These are phyloP conservation scores for Hydnomerulius pinastri DNA, from an alignment of 768 basidiomycete species.

Conservation along the genomic window DNA sequence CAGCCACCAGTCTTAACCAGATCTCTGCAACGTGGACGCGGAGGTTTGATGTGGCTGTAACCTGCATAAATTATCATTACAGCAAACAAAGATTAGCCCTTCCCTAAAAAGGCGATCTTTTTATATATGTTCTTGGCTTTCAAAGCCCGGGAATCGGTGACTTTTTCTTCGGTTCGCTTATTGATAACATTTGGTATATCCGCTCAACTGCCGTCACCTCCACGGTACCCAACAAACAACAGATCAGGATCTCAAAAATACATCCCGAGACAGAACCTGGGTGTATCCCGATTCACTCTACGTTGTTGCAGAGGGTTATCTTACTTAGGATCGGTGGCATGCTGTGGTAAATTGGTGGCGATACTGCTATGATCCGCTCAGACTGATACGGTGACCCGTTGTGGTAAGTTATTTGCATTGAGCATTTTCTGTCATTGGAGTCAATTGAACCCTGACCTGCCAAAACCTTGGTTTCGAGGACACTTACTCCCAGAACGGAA, in stretches of 20 bases:
- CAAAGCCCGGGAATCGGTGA: not conserved
- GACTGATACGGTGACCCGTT: too few relatives aligned
- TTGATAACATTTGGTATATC: conserved; percentile 12
- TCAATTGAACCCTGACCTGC: conserved; percentile 17
- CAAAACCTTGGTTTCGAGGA: too few relatives aligned
- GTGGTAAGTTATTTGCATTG: conserved; percentile 7
- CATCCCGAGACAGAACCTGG: too few relatives aligned
- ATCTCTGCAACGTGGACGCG: not conserved
- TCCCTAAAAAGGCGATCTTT: conserved; percentile 7
- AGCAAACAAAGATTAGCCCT: not conserved
- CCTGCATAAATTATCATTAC: not conserved
- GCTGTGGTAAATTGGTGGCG: too few relatives aligned
- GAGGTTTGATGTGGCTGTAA: not conserved
- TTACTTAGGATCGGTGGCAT: too few relatives aligned
- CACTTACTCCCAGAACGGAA: conserved; percentile 9
- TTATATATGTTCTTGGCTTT: conserved; percentile 5
- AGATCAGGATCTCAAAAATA: too few relatives aligned
- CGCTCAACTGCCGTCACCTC: conserved; percentile 26
- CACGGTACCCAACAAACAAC: not conserved
- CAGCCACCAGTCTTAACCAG: not conserved
- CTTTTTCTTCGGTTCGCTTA: conserved; percentile 11
- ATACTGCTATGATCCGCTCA: too few relatives aligned
- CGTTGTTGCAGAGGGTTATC: too few relatives aligned
- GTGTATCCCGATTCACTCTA: too few relatives aligned
- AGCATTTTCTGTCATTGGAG: too few relatives aligned